These are phyloP conservation scores for Penicillium sp. DNA, from an alignment of 2,329 filamentous ascomycete genomes.

Conservation along the genomic window DNA sequence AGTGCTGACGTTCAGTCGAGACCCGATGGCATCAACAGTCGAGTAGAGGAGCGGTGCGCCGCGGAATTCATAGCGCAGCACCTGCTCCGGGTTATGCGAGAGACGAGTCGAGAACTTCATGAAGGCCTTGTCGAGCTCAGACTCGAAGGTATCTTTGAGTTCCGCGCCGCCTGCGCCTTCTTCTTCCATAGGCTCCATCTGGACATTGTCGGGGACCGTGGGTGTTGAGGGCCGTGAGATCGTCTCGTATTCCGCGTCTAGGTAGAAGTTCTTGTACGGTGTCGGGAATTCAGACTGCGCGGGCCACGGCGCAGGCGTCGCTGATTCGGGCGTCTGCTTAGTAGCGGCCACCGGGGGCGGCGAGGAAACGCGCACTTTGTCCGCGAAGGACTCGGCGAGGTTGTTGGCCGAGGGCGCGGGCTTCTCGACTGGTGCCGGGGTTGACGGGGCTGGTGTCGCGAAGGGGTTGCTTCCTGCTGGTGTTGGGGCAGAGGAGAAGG, in stretches of 20 bases:
- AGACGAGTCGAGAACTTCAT: constrained; percentile 78
- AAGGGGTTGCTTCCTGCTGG: constrained; percentile 60
- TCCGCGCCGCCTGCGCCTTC: constrained; percentile 36
- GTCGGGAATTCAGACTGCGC: constrained; percentile 62
- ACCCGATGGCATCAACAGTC: constrained; percentile 72
- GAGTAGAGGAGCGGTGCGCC: constrained; percentile 79
- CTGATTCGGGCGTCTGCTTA: constrained; percentile 38
- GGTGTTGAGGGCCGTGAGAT: constrained; percentile 62
- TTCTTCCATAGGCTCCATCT: constrained; percentile 43
- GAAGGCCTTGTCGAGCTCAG: constrained; percentile 72
- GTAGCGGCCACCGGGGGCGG: constrained; percentile 27
- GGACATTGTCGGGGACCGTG: constrained; percentile 51
- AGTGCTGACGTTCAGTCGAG: constrained; percentile 52
- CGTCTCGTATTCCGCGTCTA: constrained; percentile 91
- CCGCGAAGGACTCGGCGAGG: constrained; percentile 74
- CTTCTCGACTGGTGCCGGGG: constrained; percentile 31
- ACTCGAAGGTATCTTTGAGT: constrained; percentile 75
- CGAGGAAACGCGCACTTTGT: constrained; percentile 60
- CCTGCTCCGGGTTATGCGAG: constrained; percentile 79
- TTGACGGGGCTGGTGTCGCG: constrained; percentile 49
- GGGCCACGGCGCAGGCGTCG: constrained; percentile 78
- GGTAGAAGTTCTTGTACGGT: constrained; percentile 75
- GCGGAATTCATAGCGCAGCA: constrained; percentile 76
- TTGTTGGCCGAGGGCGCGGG: constrained; percentile 52
- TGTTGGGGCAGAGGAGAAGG: constrained; percentile 52